phyloP scores from a whole-genome alignment of 148 eudicot species.

The Heliamphora exappendiculata region DNA sequence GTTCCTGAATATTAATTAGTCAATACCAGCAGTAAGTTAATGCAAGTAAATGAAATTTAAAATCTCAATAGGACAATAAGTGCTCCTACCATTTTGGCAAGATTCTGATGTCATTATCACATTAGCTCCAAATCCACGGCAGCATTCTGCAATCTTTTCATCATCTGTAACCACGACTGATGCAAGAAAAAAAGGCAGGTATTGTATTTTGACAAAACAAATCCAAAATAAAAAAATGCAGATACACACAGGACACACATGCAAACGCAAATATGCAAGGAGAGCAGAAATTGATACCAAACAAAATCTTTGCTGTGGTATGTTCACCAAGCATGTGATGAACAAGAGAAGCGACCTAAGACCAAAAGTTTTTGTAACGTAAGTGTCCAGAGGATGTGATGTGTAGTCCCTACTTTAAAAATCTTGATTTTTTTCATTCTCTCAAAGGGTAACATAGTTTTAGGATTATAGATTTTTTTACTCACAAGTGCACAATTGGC shows the following conservation, averaged over 20 bases:
- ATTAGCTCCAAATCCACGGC: constrained; percentile 90
- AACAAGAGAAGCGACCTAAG: neutral
- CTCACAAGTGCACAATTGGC: neutral
- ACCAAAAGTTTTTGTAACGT: neutral
- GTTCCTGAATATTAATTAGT: constrained; percentile 15
- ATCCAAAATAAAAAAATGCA: neutral
- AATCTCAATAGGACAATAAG: neutral
- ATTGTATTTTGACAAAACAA: too few species aligned
- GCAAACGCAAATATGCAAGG: too few species aligned
- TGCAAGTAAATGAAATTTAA: too few species aligned
- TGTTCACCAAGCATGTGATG: neutral
- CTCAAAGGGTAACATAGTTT: neutral
- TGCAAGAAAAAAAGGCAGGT: neutral
- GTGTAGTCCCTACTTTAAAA: neutral
- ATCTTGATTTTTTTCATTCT: neutral
- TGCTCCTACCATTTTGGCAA: constrained; percentile 62
- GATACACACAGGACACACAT: neutral
- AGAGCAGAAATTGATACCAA: neutral
- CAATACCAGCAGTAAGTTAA: too few species aligned
- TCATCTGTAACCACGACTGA: constrained; percentile 96
- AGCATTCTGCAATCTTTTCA: constrained; percentile 84
- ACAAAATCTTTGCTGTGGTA: neutral
- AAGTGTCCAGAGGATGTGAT: neutral
- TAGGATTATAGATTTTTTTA: too few species aligned
- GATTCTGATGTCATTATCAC: constrained; percentile 95